Percentiles rank a stretch among this genome's conserved stretches.
These are phyloP conservation scores for Phytopythium oedochilum DNA, from an alignment of 352 stramenopile genomes.

Conservation along the genomic window DNA sequence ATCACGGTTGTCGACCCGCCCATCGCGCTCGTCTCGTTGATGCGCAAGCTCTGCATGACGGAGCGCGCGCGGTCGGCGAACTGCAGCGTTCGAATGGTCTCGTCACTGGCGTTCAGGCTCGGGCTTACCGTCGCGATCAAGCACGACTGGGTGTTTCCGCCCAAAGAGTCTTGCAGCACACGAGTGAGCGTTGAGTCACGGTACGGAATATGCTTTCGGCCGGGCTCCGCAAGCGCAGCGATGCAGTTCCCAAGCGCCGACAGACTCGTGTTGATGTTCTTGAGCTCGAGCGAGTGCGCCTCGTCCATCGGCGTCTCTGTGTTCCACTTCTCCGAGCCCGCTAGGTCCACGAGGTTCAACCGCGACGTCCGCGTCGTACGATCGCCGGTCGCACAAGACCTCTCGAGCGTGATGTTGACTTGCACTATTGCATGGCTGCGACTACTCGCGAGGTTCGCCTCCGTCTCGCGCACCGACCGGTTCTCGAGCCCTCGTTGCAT, in stretches of 20 bases:
- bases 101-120: conserved; percentile 34
- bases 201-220: conserved; percentile 90
- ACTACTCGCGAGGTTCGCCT: conserved; percentile 84
- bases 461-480: conserved; percentile 74
- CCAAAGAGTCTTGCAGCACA: conserved; percentile 82
- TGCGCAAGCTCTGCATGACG: conserved; percentile 67
- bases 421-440: conserved; percentile 92
- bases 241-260: conserved; percentile 91
- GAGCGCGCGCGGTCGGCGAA: conserved; percentile 70
- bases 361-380: conserved; percentile 25
- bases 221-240: conserved; percentile 65
- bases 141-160: conserved; percentile 65
- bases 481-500: conserved; percentile 46
- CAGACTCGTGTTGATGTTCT: conserved; percentile 90
- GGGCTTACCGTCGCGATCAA: conserved; percentile 70
- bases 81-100: conserved; percentile 74
- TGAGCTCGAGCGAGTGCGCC: conserved; percentile 69
- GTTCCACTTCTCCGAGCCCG: conserved; percentile 84
- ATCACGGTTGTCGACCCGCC: conserved; percentile 4
- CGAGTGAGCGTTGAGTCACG: conserved; percentile 87
- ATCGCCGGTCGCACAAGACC: background rate
- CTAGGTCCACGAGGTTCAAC: conserved; percentile 78
- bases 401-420: conserved; percentile 62
- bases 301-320: conserved; percentile 70
- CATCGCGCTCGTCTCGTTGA: conserved; percentile 50